Base-by-base conservation (phyloP, 345 rosid genomes). In the Toxicodendron radicans region DNA sequence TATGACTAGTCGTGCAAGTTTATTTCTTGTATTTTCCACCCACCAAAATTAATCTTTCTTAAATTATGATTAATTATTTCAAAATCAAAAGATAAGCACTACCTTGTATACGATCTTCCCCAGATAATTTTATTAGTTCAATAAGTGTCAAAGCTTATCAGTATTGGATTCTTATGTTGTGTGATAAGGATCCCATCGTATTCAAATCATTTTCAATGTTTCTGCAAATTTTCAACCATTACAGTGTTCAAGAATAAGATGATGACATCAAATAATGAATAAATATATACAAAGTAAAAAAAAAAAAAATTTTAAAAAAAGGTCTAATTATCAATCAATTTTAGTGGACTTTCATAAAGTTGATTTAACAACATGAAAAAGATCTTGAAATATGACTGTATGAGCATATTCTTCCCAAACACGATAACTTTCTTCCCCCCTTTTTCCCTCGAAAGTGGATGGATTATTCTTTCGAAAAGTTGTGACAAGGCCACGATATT, bases 101-200 rank as follows among this genome's bases (percentile, higher is more conserved):
- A 69, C 9, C 10, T 52, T 49, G 57, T 14, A 48, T 66, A 8
- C 6, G 5, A 48, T 48, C 16, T 14, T 27, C 10, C 38, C 41
- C 10, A 8, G 0, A 13, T 6, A 21, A 20, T 11, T 33, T 30
- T 33, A n/a, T 30, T 5, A 51, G 38, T 12, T 45, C 73, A 9
- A 57, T 57, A 58, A 70, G 73, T 49, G 16, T 72, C 6, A 9
- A 72, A 32, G 67, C 59, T 61, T 72, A 60, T 72, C 58, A 60
- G 46, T 10, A 57, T n/a, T 69, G 41, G 32, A 69, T 41, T 64
- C 51, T 17, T 10, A 10, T 12, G 14, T 10, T 67, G 41, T 13
- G 14, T 16, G 7, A 5, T 70, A 70, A 58, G 73, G 54, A 58
- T 58, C 41, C 38, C n/a, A 70, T 70, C 73, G 14, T 70, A 58